A percentile compares a stretch with the other conserved stretches of the same genome.
phyloP scores from a whole-genome alignment of 1,139 yeast species.

The Lodderomyces orthopsilosis region DNA sequence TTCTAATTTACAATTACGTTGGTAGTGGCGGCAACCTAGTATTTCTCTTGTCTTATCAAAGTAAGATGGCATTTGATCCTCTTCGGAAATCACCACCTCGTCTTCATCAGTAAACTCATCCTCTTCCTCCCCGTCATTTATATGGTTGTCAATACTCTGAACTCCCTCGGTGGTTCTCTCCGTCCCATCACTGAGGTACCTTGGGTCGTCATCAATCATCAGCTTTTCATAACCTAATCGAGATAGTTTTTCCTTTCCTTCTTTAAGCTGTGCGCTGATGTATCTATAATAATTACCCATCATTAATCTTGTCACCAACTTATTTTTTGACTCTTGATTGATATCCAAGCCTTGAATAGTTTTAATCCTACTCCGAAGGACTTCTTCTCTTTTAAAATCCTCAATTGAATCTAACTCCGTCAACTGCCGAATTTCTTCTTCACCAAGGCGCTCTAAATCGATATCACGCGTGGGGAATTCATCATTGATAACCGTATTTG shows the following conservation, averaged over 20 bases:
- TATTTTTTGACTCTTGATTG: constrained; percentile 54
- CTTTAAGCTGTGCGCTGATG: constrained; percentile 30
- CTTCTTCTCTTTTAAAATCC: constrained; percentile 48
- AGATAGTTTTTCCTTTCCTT: constrained; percentile 16
- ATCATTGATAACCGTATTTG: constrained; percentile 3
- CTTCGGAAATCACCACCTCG: constrained; percentile 43
- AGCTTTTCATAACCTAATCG: constrained; percentile 9
- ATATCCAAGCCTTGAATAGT: constrained; percentile 50
- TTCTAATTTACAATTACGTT: constrained; percentile 77
- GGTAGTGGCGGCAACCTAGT: constrained; percentile 82
- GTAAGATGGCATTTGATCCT: constrained; percentile 53
- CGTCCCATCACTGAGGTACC: constrained; percentile 14
- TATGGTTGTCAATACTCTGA: neutral
- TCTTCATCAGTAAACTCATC: constrained; percentile 19
- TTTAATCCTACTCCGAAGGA: constrained; percentile 57
- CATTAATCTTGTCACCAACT: constrained; percentile 71
- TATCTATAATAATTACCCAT: constrained; percentile 64
- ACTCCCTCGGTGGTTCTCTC: neutral
- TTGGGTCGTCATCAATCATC: constrained; percentile 18
- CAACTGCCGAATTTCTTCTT: neutral
- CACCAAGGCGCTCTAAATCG: constrained; percentile 26
- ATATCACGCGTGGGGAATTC: constrained; percentile 26
- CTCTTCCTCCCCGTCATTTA: constrained; percentile 17
- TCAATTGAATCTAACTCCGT: constrained; percentile 18
- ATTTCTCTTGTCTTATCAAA: constrained; percentile 35